These are phyloP conservation scores for Cicer arietinum DNA, from an alignment of 306 rosid species.

Conservation along the genomic window DNA sequence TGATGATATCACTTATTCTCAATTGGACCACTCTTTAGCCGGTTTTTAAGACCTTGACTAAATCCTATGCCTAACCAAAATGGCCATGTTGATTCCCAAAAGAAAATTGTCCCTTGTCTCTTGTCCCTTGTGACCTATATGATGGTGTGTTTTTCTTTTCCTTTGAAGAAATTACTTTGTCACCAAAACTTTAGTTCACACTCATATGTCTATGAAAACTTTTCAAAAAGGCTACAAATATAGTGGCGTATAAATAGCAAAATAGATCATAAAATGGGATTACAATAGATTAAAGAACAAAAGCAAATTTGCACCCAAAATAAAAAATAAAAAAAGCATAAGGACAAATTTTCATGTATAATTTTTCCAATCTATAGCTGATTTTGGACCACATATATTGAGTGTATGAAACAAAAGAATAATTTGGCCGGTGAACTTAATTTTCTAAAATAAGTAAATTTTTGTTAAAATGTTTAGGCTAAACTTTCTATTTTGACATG, in stretches of 20 bases:
- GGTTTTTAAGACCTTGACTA: too few species aligned
- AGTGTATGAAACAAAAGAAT: slow-evolving; percentile 39
- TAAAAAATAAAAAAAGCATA: slow-evolving; percentile 26
- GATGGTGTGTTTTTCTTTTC: slow-evolving; percentile 32
- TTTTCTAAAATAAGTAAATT: neutral
- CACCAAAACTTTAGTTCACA: slow-evolving; percentile 26
- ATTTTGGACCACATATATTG: slow-evolving; percentile 45
- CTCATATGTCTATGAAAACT: slow-evolving; percentile 4
- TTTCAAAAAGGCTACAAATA: slow-evolving; percentile 25
- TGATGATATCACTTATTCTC: too few species aligned
- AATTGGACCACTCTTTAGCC: too few species aligned
- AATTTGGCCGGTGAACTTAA: slow-evolving; percentile 32
- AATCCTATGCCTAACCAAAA: slow-evolving; percentile 3
- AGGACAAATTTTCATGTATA: slow-evolving; percentile 27
- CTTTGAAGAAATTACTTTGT: slow-evolving; percentile 37
- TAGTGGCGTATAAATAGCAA: neutral
- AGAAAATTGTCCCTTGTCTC: slow-evolving; percentile 27
- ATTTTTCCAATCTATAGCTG: slow-evolving; percentile 11
- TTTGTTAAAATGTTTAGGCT: slow-evolving; percentile 34
- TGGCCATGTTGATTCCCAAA: slow-evolving; percentile 36
- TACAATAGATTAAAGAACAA: slow-evolving; percentile 25
- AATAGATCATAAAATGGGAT: neutral
- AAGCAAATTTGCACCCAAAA: neutral
- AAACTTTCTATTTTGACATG: neutral
- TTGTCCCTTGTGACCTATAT: slow-evolving; percentile 44